A percentile compares a stretch with the other conserved stretches of the same genome.
Conservation (phyloP, 2,329 filamentous ascomycete genomes). For the Trichoderma polysporum region DNA sequence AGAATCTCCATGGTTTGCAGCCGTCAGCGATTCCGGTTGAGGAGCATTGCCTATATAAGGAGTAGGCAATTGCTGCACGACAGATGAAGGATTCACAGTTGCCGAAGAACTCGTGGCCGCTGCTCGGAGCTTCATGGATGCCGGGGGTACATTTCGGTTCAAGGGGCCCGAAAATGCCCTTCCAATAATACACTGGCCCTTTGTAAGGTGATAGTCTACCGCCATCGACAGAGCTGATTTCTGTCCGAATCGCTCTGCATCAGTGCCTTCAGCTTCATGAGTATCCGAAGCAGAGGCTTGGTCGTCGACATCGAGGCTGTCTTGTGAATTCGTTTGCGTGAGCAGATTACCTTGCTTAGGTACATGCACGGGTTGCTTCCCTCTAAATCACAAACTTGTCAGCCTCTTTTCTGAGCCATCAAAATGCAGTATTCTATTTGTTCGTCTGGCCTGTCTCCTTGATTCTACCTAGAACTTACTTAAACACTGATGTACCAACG, state of each 20-base stretch:
- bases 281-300: no score
- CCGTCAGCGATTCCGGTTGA: background rate
- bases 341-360: background rate
- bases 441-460: background rate
- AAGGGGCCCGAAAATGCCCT: no score
- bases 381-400: background rate
- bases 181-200: no score
- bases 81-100: background rate
- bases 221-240: no score
- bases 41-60: background rate
- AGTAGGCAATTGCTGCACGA: fast-evolving
- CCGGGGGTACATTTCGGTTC: no score
- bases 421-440: no score
- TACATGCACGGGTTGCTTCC: background rate
- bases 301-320: no score
- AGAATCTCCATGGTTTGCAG: background rate
- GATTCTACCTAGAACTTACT: background rate
- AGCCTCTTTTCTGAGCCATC: no score
- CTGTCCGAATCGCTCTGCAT: no score
- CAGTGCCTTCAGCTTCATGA: no score
- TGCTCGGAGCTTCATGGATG: background rate
- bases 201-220: no score
- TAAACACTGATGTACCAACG: background rate
- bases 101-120: no score
- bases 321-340: background rate